Evolutionary conservation across 805 yeast species (phyloP).

Genomic region (Scheffersomyces lignosus): DNA sequence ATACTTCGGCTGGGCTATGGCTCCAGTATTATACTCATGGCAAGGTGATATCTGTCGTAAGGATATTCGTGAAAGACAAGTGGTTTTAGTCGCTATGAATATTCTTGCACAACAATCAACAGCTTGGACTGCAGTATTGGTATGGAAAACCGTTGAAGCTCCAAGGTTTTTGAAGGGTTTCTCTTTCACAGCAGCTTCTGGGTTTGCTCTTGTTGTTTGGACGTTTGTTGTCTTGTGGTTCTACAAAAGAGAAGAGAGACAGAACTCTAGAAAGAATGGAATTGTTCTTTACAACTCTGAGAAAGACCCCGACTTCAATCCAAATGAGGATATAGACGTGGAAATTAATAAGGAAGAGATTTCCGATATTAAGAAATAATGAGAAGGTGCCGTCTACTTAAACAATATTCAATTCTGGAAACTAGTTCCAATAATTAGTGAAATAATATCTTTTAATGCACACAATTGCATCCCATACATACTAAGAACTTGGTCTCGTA

Average conservation of each 20-base stretch:
- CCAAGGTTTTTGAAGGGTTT: constrained; percentile 59
- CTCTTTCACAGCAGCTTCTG: constrained; percentile 49
- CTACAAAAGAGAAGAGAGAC: constrained; percentile 35
- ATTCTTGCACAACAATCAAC: constrained; percentile 54
- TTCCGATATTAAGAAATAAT: no score
- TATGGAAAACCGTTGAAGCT: constrained; percentile 59
- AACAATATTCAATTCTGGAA: no score
- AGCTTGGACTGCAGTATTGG: constrained; percentile 51
- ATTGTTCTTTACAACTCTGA: constrained; percentile 23
- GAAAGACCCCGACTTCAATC: neutral
- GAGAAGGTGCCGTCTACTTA: no score
- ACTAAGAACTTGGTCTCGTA: no score
- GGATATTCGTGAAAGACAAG: constrained; percentile 56
- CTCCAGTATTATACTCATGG: constrained; percentile 60
- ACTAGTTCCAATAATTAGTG: no score
- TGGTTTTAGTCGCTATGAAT: constrained; percentile 57
- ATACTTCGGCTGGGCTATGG: constrained; percentile 63
- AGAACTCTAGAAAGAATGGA: constrained; percentile 35
- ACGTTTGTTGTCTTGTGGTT: constrained; percentile 52
- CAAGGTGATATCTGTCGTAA: constrained; percentile 58
- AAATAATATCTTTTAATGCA: no score
- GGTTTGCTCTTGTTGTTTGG: constrained; percentile 47
- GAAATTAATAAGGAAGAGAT: no score
- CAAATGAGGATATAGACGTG: no score
- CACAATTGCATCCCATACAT: no score